Evolutionary conservation across 495 filamentous ascomycete species (phyloP).

Genomic region (Evernia prunastri): DNA sequence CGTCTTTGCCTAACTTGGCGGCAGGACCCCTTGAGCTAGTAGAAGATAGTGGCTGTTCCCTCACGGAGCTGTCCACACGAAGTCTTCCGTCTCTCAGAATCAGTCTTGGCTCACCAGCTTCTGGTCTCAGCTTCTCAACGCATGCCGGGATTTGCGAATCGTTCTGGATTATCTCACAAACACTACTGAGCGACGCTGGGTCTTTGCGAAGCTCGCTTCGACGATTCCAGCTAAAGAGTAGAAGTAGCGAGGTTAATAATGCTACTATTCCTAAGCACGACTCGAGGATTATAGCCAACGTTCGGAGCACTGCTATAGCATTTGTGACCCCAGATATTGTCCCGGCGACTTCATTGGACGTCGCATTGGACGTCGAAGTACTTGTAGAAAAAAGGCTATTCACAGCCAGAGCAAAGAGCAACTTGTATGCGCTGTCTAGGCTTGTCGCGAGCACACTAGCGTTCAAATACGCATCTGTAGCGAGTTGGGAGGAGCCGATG

Average conservation of each 20-base stretch:
- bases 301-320: conserved; percentile 33
- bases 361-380: not conserved
- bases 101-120: not conserved
- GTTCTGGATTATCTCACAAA: conserved; percentile 2
- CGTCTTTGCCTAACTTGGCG: not conserved
- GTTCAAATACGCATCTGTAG: conserved; percentile 29
- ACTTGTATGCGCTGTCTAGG: conserved; percentile 32
- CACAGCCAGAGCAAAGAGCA: conserved; percentile 36
- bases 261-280: conserved; percentile 32
- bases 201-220: conserved; percentile 21
- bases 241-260: conserved; percentile 24
- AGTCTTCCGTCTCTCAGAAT: not conserved
- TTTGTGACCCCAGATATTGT: conserved; percentile 7
- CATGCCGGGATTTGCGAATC: not conserved
- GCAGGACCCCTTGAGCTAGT: not conserved
- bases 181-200: conserved; percentile 20
- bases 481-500: conserved; percentile 19
- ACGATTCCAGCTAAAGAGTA: conserved; percentile 20
- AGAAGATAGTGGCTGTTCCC: not conserved
- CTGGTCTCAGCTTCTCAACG: not conserved
- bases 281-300: conserved; percentile 38
- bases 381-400: conserved; percentile 23
- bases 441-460: conserved; percentile 24
- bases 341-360: not conserved
- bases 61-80: not conserved